These are phyloP conservation scores for Gossypium rotundifolium DNA, from an alignment of 345 rosid species.

Conservation along the genomic window DNA sequence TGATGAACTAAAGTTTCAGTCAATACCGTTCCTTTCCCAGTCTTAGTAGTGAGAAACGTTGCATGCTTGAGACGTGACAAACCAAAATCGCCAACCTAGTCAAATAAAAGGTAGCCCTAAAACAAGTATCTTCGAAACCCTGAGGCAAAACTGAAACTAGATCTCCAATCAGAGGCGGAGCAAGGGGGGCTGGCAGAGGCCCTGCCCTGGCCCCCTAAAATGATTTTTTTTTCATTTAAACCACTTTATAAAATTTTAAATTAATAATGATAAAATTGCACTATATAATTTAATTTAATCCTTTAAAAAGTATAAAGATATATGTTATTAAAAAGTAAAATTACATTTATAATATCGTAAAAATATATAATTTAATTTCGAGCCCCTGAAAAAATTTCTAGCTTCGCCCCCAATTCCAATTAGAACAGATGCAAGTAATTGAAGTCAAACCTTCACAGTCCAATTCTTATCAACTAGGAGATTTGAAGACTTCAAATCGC, in stretches of 20 bases:
- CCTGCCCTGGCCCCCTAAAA: too few relatives aligned
- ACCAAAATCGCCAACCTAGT: conserved; percentile 97
- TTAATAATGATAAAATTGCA: too few relatives aligned
- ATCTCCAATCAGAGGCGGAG: neutral
- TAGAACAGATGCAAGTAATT: conserved; percentile 1
- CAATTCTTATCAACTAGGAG: conserved; percentile 88
- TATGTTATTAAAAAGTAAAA: too few relatives aligned
- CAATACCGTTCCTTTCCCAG: conserved; percentile 89
- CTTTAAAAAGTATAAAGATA: too few relatives aligned
- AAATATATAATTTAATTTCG: too few relatives aligned
- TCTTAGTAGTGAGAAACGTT: conserved; percentile 64
- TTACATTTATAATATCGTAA: too few relatives aligned
- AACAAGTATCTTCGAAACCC: conserved; percentile 1
- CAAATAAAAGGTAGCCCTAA: conserved; percentile 6
- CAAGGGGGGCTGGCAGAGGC: too few relatives aligned
- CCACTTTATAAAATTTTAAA: too few relatives aligned
- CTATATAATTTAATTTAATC: too few relatives aligned
- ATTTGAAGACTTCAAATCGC: conserved; percentile 62
- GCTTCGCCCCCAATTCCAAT: neutral
- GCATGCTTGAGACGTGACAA: conserved; percentile 90
- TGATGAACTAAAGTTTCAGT: conserved; percentile 2
- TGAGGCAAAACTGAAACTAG: neutral
- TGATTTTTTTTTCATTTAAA: too few relatives aligned
- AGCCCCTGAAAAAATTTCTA: too few relatives aligned
- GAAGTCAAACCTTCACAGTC: conserved; percentile 75